Evolutionary conservation across 2,329 filamentous ascomycete species (phyloP).

Genomic region (Domatiomyces globalis): DNA sequence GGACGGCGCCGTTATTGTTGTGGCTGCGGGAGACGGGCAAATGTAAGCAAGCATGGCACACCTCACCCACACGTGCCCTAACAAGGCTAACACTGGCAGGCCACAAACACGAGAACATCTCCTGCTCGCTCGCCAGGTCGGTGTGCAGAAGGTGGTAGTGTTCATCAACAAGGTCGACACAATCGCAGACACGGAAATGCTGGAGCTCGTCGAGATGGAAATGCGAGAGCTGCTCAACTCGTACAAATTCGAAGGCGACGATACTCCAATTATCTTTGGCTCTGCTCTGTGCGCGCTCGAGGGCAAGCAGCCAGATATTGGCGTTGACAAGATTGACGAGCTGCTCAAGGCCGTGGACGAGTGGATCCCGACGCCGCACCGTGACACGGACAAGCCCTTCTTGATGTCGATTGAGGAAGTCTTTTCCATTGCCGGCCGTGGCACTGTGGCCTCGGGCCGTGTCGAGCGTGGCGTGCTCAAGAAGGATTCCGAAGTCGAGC

Average conservation of each 20-base stretch:
- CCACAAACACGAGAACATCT: conserved; percentile 98
- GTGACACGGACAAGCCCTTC: conserved; percentile 96
- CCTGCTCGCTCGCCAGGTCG: conserved; percentile 92
- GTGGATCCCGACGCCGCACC: conserved; percentile 92
- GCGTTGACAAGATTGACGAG: conserved; percentile 75
- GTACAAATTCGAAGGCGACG: conserved; percentile 96
- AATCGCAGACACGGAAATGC: conserved; percentile 95
- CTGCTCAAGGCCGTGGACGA: conserved; percentile 77
- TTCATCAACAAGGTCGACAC: conserved; percentile 99
- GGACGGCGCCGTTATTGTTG: conserved; percentile 97
- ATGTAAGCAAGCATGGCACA: conserved; percentile 50
- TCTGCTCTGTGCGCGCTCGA: conserved; percentile 93
- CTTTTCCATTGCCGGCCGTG: conserved; percentile 82
- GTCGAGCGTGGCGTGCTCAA: conserved; percentile 92
- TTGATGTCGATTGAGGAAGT: conserved; percentile 95
- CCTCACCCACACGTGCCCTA: no score
- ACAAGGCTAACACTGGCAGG: conserved; percentile 24
- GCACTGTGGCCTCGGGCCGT: conserved; percentile 91
- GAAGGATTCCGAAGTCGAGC: conserved; percentile 86
- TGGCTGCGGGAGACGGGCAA: conserved; percentile 94
- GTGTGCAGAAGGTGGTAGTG: conserved; percentile 94
- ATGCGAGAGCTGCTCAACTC: conserved; percentile 90
- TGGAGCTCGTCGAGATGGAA: conserved; percentile 99
- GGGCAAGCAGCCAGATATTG: conserved; percentile 73
- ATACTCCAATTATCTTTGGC: conserved; percentile 92